phyloP scores from a whole-genome alignment of 768 basidiomycete genomes.

The Thelephora ganbajun region DNA sequence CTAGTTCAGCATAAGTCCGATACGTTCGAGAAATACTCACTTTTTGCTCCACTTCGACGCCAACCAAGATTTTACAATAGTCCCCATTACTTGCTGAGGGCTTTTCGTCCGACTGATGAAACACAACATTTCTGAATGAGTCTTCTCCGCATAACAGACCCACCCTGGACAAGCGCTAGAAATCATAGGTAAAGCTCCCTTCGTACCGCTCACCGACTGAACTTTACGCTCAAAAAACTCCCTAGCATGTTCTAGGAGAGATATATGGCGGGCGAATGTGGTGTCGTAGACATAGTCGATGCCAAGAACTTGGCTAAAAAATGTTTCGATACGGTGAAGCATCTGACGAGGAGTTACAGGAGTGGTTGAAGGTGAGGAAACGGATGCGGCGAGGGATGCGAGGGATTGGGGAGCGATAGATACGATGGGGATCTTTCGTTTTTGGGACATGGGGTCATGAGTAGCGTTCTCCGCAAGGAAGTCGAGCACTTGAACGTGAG shows the following conservation, averaged over 20 bases:
- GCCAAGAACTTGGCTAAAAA: conserved; percentile 53
- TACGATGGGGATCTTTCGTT: conserved; percentile 47
- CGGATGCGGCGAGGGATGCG: conserved; percentile 61
- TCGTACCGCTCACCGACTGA: conserved; percentile 11
- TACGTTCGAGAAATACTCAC: conserved; percentile 30
- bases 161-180: conserved; percentile 96
- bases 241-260: conserved; percentile 63
- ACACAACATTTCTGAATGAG: conserved; percentile 86
- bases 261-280: conserved; percentile 84
- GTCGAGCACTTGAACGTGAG: conserved; percentile 81
- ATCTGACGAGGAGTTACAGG: conserved; percentile 40
- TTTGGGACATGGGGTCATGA: conserved; percentile 15
- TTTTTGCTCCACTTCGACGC: conserved; percentile 46
- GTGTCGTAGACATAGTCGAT: conserved; percentile 86
- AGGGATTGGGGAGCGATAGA: conserved; percentile 87
- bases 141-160: conserved; percentile 99
- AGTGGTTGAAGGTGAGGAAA: conserved; percentile 29
- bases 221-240: conserved; percentile 70
- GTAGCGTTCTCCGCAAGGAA: conserved; percentile 50
- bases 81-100: conserved; percentile 90
- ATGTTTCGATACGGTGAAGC: conserved; percentile 57
- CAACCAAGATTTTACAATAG: conserved; percentile 84
- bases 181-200: conserved; percentile 65
- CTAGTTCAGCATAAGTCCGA: conserved; percentile 3
- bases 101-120: conserved; percentile 83